Conservation (phyloP, 805 yeast genomes). For the Yarrowia phangngaensis region DNA sequence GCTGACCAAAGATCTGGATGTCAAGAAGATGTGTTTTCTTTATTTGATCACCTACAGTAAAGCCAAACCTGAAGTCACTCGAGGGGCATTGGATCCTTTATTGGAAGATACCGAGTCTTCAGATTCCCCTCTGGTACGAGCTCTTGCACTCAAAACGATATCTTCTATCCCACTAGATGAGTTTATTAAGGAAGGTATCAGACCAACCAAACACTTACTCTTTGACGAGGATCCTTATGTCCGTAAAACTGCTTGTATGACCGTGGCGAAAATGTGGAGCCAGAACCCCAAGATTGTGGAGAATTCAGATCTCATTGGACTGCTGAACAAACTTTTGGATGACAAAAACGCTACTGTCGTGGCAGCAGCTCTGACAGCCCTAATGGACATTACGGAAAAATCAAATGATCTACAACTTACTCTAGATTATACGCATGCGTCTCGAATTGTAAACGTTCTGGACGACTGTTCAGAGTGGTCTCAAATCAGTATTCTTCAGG, state of each 20-base stretch:
- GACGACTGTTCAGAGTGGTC: constrained; percentile 59
- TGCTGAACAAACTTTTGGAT: constrained; percentile 51
- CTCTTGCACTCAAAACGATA: constrained; percentile 61
- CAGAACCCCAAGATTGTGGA: constrained; percentile 49
- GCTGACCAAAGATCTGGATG: constrained; percentile 60
- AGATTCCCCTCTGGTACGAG: constrained; percentile 48
- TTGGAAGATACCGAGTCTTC: constrained; percentile 50
- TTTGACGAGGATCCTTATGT: constrained; percentile 55
- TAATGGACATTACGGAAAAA: constrained; percentile 60
- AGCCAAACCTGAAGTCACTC: constrained; percentile 53
- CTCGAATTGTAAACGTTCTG: constrained; percentile 43
- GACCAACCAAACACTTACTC: constrained; percentile 41
- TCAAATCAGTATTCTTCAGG: constrained; percentile 61
- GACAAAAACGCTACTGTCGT: constrained; percentile 61
- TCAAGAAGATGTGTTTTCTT: constrained; percentile 66
- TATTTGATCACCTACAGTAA: constrained; percentile 60
- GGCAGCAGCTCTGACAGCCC: constrained; percentile 65
- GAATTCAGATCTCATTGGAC: constrained; percentile 45
- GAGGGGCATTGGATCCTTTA: constrained; percentile 54
- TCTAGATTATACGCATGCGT: constrained; percentile 50
- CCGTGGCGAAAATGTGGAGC: constrained; percentile 64
- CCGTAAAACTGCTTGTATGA: constrained; percentile 64
- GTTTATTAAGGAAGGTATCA: constrained; percentile 48
- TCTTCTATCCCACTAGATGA: constrained; percentile 56
- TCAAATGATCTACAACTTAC: constrained; percentile 49